These are phyloP conservation scores for Umbelopsis ramanniana DNA, from an alignment of 192 early-diverging fungal species.

Conservation along the genomic window DNA sequence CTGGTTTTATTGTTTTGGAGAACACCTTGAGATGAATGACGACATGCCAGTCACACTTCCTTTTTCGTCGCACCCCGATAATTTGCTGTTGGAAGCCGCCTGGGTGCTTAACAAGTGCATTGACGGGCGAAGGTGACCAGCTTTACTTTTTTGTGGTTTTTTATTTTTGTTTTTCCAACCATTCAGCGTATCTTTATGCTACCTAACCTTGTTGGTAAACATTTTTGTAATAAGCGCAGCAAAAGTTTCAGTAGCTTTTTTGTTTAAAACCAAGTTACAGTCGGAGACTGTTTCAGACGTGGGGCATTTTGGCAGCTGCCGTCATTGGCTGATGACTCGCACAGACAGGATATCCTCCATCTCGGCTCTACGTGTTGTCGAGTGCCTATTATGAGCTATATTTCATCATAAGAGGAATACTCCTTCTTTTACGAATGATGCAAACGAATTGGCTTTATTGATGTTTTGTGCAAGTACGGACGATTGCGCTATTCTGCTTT, in stretches of 20 bases:
- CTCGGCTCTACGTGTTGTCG: too few species aligned
- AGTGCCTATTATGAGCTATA: too few species aligned
- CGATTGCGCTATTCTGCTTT: not conserved
- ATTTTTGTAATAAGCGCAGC: not conserved
- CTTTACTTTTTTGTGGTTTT: too few species aligned
- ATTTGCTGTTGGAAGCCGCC: not conserved
- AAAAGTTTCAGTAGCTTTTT: not conserved
- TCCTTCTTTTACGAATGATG: not conserved
- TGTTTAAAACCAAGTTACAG: not conserved
- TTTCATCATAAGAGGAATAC: too few species aligned
- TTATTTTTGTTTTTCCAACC: not conserved
- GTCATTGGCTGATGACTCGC: too few species aligned
- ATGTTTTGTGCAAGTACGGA: not conserved
- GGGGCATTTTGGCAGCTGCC: not conserved
- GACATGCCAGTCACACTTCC: constrained; percentile 18
- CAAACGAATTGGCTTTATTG: not conserved
- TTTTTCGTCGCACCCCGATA: not conserved
- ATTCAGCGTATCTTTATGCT: not conserved
- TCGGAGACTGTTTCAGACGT: not conserved
- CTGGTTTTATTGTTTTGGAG: not conserved
- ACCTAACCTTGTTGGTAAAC: too few species aligned
- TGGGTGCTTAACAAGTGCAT: not conserved
- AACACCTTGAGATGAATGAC: constrained; percentile 6
- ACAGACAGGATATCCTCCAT: too few species aligned
- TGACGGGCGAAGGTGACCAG: too few species aligned